Evolutionary conservation across 1,284 basidiomycete species (phyloP).

Genomic region (Rhodotorula glutinis): DNA sequence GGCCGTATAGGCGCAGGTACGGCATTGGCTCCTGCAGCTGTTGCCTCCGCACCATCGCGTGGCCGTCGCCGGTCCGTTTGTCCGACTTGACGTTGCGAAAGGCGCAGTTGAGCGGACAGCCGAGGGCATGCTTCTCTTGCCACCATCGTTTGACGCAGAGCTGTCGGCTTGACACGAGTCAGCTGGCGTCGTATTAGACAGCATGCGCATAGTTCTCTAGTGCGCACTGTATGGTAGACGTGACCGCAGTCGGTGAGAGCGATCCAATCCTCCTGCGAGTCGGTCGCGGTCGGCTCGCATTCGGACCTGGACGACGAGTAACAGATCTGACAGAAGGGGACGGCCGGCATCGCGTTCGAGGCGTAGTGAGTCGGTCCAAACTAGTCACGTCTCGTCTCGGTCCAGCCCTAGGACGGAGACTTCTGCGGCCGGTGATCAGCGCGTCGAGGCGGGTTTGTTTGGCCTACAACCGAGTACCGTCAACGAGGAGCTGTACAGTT

Average conservation of each 20-base stretch:
- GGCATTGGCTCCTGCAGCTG: slow-evolving; percentile 1
- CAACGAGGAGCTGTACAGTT: no score
- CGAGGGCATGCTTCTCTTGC: background rate
- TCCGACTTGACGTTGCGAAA: slow-evolving; percentile 1
- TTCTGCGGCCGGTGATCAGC: no score
- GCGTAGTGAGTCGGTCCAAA: background rate
- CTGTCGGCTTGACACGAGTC: background rate
- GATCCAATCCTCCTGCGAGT: background rate
- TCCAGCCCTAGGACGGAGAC: no score
- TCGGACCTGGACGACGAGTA: background rate
- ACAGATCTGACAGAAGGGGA: background rate
- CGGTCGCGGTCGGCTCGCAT: background rate
- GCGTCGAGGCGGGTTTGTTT: no score
- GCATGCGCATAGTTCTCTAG: no score
- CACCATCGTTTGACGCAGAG: slow-evolving; percentile 4
- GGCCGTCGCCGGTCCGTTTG: background rate
- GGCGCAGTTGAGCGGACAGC: background rate
- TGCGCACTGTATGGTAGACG: slow-evolving; percentile 10
- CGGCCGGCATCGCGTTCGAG: background rate
- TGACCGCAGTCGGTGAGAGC: slow-evolving; percentile 16
- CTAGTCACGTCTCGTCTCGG: no score
- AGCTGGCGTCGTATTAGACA: no score
- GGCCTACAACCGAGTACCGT: no score
- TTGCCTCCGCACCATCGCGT: background rate
- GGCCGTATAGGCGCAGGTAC: background rate